Conservation (phyloP, 495 filamentous ascomycete genomes). For the Polyplosphaeria fusca region DNA sequence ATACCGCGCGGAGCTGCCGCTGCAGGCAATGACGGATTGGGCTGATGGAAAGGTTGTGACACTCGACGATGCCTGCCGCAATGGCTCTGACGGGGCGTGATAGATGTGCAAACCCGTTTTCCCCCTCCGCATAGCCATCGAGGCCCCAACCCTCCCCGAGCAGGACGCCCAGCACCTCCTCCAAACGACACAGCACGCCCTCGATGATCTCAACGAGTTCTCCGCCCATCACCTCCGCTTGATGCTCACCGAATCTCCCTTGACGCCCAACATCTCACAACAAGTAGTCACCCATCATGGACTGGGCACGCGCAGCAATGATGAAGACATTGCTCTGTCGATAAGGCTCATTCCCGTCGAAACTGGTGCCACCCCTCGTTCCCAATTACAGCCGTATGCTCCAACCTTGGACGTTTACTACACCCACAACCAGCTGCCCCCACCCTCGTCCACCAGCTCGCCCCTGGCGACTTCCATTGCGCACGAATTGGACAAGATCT, state of each 20-base stretch:
- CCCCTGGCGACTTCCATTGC: slow-evolving; percentile 78
- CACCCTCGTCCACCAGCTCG: slow-evolving; percentile 65
- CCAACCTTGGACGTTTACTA: slow-evolving; percentile 78
- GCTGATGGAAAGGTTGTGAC: slow-evolving; percentile 77
- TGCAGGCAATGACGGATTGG: slow-evolving; percentile 88
- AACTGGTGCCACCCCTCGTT: slow-evolving; percentile 48
- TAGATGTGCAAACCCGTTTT: slow-evolving; percentile 87
- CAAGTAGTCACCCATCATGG: slow-evolving; percentile 24
- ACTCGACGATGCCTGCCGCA: background rate
- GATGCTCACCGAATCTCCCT: slow-evolving; percentile 55
- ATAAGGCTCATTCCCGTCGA: slow-evolving; percentile 68
- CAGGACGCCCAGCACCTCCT: slow-evolving; percentile 73
- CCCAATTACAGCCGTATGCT: slow-evolving; percentile 63
- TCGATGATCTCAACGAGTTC: slow-evolving; percentile 89
- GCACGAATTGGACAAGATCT: slow-evolving; percentile 70
- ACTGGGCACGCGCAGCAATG: background rate
- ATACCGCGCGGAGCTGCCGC: slow-evolving; percentile 78
- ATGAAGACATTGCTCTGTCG: slow-evolving; percentile 59
- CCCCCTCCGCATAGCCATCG: slow-evolving; percentile 75
- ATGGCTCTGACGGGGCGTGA: background rate
- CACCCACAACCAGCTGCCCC: slow-evolving; percentile 67
- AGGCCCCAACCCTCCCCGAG: slow-evolving; percentile 61
- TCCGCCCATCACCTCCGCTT: slow-evolving; percentile 84
- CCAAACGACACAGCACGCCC: slow-evolving; percentile 79
- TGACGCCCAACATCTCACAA: slow-evolving; percentile 26